A percentile compares a stretch with the other conserved stretches of the same genome.
phyloP scores from a whole-genome alignment of 2,329 filamentous ascomycete genomes.

The Botrytis aclada region DNA sequence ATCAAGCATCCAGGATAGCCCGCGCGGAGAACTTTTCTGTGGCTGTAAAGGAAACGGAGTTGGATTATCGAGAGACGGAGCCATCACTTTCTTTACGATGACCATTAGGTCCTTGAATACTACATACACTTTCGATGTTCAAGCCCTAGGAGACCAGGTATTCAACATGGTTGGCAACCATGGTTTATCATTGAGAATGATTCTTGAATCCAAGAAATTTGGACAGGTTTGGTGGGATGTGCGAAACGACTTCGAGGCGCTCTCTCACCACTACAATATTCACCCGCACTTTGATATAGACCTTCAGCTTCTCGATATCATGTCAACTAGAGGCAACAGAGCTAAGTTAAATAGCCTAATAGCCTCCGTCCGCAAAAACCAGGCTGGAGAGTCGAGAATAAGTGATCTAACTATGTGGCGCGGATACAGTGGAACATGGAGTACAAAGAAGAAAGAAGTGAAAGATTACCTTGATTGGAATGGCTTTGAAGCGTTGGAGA shows the following conservation, averaged over 20 bases:
- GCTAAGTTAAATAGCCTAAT: background rate
- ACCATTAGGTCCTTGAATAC: background rate
- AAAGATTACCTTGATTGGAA: background rate
- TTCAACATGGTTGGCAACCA: background rate
- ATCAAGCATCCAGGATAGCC: background rate
- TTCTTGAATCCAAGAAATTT: background rate
- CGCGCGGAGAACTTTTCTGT: background rate
- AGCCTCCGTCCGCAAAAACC: background rate
- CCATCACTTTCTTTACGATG: background rate
- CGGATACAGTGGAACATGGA: background rate
- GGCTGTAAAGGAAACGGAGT: background rate
- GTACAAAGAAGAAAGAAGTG: background rate
- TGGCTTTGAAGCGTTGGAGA: background rate
- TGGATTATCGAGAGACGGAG: background rate
- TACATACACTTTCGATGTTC: slow-evolving; percentile 3
- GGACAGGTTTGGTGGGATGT: background rate
- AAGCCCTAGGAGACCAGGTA: background rate
- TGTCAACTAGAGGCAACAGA: background rate
- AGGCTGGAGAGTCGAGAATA: background rate
- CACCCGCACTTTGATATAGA: background rate
- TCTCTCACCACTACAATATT: slow-evolving; percentile 7
- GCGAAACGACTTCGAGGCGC: slow-evolving; percentile 5
- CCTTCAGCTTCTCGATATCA: slow-evolving; percentile 6
- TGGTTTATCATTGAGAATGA: background rate
- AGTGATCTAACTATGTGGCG: background rate